Evolutionary conservation across 331 rosid species (phyloP).

Genomic region (Phaseolus coccineus): DNA sequence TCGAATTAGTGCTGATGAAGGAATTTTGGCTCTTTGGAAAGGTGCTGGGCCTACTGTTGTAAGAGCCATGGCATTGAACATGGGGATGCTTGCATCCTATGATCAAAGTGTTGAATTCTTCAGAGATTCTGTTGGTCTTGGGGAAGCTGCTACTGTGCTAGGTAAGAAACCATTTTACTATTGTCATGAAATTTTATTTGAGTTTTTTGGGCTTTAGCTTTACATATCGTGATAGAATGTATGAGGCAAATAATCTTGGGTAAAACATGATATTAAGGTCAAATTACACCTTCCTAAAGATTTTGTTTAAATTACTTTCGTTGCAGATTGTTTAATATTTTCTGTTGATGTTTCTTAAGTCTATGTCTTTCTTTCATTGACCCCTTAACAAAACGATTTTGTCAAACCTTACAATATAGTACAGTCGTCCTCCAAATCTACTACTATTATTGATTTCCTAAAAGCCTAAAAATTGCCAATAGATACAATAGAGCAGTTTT

Average conservation of each 20-base stretch:
- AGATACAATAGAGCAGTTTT: neutral
- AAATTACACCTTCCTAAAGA: neutral
- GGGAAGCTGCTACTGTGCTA: constrained; percentile 80
- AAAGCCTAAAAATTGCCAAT: neutral
- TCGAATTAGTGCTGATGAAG: constrained; percentile 84
- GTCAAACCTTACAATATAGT: constrained; percentile 10
- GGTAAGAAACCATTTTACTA: constrained; percentile 53
- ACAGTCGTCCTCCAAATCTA: neutral
- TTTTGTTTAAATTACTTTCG: neutral
- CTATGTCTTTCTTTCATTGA: neutral
- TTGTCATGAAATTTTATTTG: neutral
- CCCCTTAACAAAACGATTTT: neutral
- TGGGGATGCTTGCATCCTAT: constrained; percentile 99
- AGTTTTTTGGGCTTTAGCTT: constrained; percentile 4
- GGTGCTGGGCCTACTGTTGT: constrained; percentile 99
- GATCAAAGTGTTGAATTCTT: constrained; percentile 93
- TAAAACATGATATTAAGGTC: constrained; percentile 22
- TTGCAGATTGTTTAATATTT: neutral
- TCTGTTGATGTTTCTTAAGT: neutral
- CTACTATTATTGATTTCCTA: neutral
- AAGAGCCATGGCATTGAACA: constrained; percentile 98
- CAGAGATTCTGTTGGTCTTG: constrained; percentile 80
- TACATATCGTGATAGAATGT: neutral
- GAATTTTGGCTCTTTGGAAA: constrained; percentile 94
- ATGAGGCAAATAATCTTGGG: neutral